Conservation (phyloP, 2,329 filamentous ascomycete species). For the Colletotrichum kahawae region DNA sequence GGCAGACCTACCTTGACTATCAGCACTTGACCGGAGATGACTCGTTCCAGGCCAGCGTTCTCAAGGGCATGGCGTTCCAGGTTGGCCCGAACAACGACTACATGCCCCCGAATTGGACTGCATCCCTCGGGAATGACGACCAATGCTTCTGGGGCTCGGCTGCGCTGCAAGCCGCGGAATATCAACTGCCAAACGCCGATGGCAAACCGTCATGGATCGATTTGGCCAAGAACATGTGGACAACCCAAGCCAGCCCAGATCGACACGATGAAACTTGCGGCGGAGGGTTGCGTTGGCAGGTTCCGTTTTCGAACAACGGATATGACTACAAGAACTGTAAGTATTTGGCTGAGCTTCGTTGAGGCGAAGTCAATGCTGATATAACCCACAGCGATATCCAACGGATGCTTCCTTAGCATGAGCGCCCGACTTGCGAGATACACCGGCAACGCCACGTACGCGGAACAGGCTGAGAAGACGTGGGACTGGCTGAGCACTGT, state of each 20-base stretch:
- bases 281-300: constrained; percentile 72
- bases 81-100: constrained; percentile 52
- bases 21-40: constrained; percentile 48
- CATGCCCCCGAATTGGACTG: constrained; percentile 52
- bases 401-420: constrained; percentile 55
- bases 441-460: constrained; percentile 61
- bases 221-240: constrained; percentile 64
- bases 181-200: constrained; percentile 51
- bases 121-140: constrained; percentile 60
- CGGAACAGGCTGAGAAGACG: constrained; percentile 57
- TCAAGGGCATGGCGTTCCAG: constrained; percentile 51
- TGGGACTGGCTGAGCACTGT: constrained; percentile 61
- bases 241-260: constrained; percentile 43
- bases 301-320: constrained; percentile 65
- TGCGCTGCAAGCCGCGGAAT: constrained; percentile 61
- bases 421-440: constrained; percentile 66
- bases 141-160: constrained; percentile 65
- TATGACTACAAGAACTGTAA: constrained; percentile 68
- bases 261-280: constrained; percentile 61
- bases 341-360: background rate
- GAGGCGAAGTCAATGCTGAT: background rate
- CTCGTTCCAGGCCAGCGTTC: constrained; percentile 54
- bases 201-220: constrained; percentile 53
- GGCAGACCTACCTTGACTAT: constrained; percentile 43
- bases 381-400: constrained; percentile 40